These are phyloP conservation scores for Fusarium keratoplasticum DNA, from an alignment of 2,329 filamentous ascomycete genomes.

Conservation along the genomic window DNA sequence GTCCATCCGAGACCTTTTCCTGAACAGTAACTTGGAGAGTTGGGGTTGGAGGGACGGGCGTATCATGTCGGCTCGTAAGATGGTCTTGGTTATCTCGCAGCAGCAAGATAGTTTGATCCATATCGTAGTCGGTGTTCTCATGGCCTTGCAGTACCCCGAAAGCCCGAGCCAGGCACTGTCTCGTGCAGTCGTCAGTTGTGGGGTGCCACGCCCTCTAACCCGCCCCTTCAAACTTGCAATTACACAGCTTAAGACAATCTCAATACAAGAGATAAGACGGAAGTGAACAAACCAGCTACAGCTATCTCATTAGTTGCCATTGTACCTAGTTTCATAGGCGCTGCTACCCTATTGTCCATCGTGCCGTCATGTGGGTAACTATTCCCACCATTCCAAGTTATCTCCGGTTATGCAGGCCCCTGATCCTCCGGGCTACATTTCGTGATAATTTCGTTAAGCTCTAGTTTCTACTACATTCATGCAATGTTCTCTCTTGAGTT, in stretches of 20 bases:
- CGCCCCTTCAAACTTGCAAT: neutral
- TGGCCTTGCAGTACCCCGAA: neutral
- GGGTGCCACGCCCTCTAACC: neutral
- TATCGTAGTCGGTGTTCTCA: neutral
- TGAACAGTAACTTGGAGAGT: neutral
- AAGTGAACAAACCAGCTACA: no score
- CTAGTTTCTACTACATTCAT: no score
- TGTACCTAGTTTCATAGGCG: no score
- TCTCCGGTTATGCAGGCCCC: neutral
- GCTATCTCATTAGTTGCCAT: no score
- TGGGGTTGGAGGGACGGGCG: neutral
- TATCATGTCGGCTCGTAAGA: neutral
- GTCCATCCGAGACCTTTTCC: neutral
- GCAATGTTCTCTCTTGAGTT: no score
- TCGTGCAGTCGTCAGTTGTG: neutral
- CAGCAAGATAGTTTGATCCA: neutral
- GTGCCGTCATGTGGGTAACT: no score
- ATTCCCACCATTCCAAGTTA: neutral
- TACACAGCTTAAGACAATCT: neutral
- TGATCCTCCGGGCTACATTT: neutral
- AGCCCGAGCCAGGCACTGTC: neutral
- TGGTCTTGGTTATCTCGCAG: neutral
- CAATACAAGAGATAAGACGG: neutral
- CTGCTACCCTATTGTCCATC: no score
- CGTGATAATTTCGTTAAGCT: no score